Base-by-base conservation (phyloP, 805 yeast species). In the Candida gorgasii region DNA sequence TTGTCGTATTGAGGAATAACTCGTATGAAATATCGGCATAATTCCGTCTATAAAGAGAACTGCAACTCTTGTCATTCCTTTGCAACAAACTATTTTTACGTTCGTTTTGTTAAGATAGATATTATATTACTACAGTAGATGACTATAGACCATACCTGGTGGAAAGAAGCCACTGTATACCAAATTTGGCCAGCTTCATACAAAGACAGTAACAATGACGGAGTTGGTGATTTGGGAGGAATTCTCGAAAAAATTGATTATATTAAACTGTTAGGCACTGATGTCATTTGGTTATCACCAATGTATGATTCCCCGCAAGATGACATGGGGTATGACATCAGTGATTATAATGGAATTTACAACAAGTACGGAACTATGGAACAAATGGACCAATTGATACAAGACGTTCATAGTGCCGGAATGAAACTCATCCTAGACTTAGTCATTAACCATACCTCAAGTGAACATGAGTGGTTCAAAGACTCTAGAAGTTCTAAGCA, bases 321-420 rank as follows among this genome's bases (percentile, higher is more conserved):
- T 39, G 84, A 79, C 55, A 78, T 79, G 83, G 84, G 84, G 3
- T 79, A 78, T 54, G 84, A 79, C 51, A 76, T 79, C 52, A 60
- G 76, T 13, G 72, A 79, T 58, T 79, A 79, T 59, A 69, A 75
- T 54, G 68, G 59, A 15, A 70, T 79, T 30, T 71, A 78, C 57
- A 71, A 74, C 11, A 63, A 65, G 45, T 79, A 75, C 55, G 85
- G 84, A 27, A 69, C 79, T 11, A 55, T 77, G 59, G 73, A 72
- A 44, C 80, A 76, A 50, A 72, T 75, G 69, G 75, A 75, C 49
- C 47, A 54, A 22, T 66, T 79, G 57, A 71, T 79, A 46, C 58
- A 60, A 11, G 78, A 67, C 46, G 48, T 65, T 26, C 81, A 79
- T 53, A 51, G 62, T 34, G 59, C 79, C 26, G 81, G 74, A 24